phyloP scores from a whole-genome alignment of 257 asterid genomes.

The Apocynum venetum region DNA sequence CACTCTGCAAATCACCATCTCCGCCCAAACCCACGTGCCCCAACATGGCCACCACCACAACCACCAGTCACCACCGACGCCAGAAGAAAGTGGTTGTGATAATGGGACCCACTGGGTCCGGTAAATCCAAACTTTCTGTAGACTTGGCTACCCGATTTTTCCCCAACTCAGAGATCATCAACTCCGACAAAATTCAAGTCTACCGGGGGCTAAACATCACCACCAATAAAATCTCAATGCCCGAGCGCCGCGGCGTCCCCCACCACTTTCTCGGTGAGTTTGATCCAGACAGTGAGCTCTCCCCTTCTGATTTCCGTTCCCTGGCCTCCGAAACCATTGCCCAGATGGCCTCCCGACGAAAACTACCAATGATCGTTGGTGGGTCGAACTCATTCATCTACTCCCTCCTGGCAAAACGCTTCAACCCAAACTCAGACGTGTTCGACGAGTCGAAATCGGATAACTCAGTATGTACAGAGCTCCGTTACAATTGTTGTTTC shows the following conservation, averaged over 20 bases:
- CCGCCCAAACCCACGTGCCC: constrained; percentile 18
- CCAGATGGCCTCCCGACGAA: constrained; percentile 29
- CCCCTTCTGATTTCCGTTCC: constrained; percentile 54
- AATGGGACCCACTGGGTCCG: constrained; percentile 92
- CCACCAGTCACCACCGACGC: constrained; percentile 19
- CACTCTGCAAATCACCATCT: neutral
- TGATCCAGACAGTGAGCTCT: constrained; percentile 59
- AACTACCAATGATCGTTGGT: constrained; percentile 66
- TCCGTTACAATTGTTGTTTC: constrained; percentile 67
- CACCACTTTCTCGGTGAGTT: constrained; percentile 81
- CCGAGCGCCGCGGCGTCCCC: constrained; percentile 47
- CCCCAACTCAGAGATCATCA: constrained; percentile 60
- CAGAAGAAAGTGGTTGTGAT: constrained; percentile 50
- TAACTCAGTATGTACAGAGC: constrained; percentile 30
- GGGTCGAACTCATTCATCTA: constrained; percentile 85
- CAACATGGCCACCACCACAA: constrained; percentile 24
- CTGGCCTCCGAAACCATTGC: constrained; percentile 34
- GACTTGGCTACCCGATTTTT: constrained; percentile 63
- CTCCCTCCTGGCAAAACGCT: constrained; percentile 42
- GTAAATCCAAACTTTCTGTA: constrained; percentile 79
- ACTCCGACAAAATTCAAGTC: constrained; percentile 87
- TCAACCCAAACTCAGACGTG: constrained; percentile 42
- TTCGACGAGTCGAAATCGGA: constrained; percentile 33
- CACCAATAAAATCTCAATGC: constrained; percentile 65
- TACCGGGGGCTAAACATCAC: constrained; percentile 62